Percentiles rank a stretch among this genome's conserved stretches.
Evolutionary conservation across 2,329 filamentous ascomycete genomes (phyloP).

Genomic region (Fusarium napiforme): DNA sequence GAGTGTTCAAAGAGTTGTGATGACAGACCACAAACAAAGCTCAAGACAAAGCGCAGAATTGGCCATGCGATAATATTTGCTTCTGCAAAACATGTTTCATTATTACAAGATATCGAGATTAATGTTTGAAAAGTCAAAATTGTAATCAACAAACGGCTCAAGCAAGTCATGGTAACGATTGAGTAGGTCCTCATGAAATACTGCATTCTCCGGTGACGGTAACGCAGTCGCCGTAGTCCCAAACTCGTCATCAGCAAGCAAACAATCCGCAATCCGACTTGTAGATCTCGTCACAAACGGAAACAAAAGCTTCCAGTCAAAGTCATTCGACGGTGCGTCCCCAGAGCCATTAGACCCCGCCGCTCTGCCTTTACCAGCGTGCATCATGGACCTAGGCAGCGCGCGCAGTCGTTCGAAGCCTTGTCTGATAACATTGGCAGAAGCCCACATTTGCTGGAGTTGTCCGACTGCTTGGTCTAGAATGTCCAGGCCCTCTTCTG

Average conservation of each 20-base stretch:
- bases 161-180: slow-evolving; percentile 35
- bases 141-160: slow-evolving; percentile 37
- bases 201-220: slow-evolving; percentile 28
- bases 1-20: no score
- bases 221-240: slow-evolving; percentile 18
- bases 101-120: slow-evolving; percentile 13
- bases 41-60: not conserved
- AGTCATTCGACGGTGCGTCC: not conserved
- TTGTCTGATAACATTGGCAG: slow-evolving; percentile 35
- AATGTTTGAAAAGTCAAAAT: slow-evolving; percentile 30
- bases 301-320: slow-evolving; percentile 33
- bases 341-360: not conserved
- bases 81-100: rapidly evolving
- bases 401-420: slow-evolving; percentile 35
- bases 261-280: slow-evolving; percentile 23
- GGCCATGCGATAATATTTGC: not conserved
- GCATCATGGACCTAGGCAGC: slow-evolving; percentile 19
- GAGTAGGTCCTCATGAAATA: slow-evolving; percentile 32
- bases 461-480: slow-evolving; percentile 32
- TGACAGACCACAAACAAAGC: not conserved
- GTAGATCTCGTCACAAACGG: slow-evolving; percentile 36
- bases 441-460: slow-evolving; percentile 40
- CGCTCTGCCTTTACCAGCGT: not conserved
- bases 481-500: slow-evolving; percentile 32
- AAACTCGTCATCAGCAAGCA: slow-evolving; percentile 33